phyloP scores from a whole-genome alignment of 176 grass and related monocot genomes.

The Bonia amplexicaulis region DNA sequence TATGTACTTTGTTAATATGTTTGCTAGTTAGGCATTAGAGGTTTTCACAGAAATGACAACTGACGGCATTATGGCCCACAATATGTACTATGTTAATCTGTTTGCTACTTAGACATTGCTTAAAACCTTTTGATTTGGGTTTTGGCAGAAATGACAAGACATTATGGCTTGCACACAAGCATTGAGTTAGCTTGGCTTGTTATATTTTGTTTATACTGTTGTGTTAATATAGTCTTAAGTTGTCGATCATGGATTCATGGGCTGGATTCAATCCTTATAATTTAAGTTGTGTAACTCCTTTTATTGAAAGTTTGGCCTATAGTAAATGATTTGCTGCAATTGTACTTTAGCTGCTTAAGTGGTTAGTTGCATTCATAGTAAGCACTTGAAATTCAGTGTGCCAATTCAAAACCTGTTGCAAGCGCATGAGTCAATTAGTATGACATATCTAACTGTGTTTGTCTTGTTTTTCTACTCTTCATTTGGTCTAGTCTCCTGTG shows the following conservation, averaged over 20 bases:
- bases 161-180: not conserved
- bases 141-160: not conserved
- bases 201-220: not conserved
- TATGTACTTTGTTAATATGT: not conserved
- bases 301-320: not conserved
- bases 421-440: not conserved
- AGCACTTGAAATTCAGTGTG: not conserved
- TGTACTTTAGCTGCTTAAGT: not conserved
- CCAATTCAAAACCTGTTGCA: not conserved
- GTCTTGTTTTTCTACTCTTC: not conserved
- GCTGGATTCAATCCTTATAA: not conserved
- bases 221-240: not conserved
- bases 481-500: constrained; percentile 3
- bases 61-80: no score
- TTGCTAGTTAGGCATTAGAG: not conserved
- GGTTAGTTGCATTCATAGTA: not conserved
- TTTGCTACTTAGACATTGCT: no score
- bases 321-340: not conserved
- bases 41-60: not conserved
- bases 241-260: not conserved
- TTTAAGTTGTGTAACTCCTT: not conserved
- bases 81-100: no score
- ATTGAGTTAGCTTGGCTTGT: not conserved
- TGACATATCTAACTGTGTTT: not conserved
- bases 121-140: no score